These are phyloP conservation scores for Candida neerlandica DNA, from an alignment of 1,139 yeast genomes.

Conservation along the genomic window DNA sequence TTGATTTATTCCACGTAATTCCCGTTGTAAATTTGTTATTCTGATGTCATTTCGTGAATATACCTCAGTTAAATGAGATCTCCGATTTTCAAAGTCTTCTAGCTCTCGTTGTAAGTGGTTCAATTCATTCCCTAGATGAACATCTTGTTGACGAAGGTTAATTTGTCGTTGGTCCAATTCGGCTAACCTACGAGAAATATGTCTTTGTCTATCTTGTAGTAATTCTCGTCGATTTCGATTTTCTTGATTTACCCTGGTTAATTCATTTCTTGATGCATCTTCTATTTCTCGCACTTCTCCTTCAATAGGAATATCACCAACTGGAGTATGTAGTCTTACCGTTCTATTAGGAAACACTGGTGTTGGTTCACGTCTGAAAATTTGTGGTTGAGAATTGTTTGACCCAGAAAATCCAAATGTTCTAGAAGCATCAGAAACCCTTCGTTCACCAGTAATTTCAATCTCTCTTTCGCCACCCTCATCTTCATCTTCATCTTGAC, in stretches of 20 bases:
- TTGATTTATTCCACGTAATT: too few relatives aligned
- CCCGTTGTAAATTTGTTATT: too few relatives aligned
- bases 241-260: neutral
- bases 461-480: constrained; percentile 10
- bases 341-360: neutral
- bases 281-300: neutral
- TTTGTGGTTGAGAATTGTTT: neutral
- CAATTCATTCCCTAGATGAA: too few relatives aligned
- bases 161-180: neutral
- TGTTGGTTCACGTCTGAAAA: too few relatives aligned
- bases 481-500: neutral
- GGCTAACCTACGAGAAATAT: neutral
- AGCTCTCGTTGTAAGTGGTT: too few relatives aligned
- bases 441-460: constrained; percentile 14
- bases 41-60: too few relatives aligned
- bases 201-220: neutral
- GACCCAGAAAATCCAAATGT: neutral
- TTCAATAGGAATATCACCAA: constrained; percentile 8
- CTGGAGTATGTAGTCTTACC: constrained; percentile 9
- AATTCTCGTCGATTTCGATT: neutral
- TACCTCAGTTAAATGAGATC: too few relatives aligned
- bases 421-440: neutral
- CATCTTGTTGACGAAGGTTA: too few relatives aligned
- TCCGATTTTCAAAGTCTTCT: too few relatives aligned
- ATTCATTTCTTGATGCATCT: neutral